These are phyloP conservation scores for Fusarium clavum DNA, from an alignment of 2,329 filamentous ascomycete genomes.

Conservation along the genomic window DNA sequence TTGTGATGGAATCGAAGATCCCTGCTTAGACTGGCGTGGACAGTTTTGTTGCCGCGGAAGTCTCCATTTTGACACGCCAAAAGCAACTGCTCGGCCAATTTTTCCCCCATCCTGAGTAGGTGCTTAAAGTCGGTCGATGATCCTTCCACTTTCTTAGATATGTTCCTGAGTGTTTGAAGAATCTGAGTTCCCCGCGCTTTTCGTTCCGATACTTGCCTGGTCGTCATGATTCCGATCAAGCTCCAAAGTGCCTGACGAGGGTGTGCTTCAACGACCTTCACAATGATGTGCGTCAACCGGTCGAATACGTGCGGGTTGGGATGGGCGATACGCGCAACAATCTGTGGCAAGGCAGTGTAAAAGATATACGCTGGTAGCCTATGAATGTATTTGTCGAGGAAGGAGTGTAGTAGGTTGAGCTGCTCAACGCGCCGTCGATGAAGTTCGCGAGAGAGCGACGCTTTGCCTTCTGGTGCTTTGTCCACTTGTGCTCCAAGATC, in stretches of 20 bases:
- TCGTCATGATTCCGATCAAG: constrained; percentile 86
- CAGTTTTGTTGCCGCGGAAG: constrained; percentile 76
- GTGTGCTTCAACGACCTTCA: constrained; percentile 86
- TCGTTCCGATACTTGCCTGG: constrained; percentile 76
- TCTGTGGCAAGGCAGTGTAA: constrained; percentile 87
- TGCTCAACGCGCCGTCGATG: constrained; percentile 70
- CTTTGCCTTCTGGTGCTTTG: constrained; percentile 67
- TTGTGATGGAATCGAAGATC: constrained; percentile 88
- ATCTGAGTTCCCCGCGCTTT: constrained; percentile 64
- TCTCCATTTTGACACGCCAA: constrained; percentile 80
- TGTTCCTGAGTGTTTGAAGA: constrained; percentile 60
- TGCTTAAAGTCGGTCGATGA: constrained; percentile 71
- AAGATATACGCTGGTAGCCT: constrained; percentile 81
- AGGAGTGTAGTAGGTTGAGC: constrained; percentile 75
- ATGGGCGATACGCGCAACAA: constrained; percentile 96
- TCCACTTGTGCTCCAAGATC: constrained; percentile 85
- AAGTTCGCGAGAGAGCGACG: constrained; percentile 64
- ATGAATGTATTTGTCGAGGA: constrained; percentile 82
- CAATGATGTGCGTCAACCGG: constrained; percentile 80
- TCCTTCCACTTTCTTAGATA: constrained; percentile 64
- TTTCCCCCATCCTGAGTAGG: constrained; percentile 82
- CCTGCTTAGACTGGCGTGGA: constrained; percentile 77
- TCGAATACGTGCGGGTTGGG: constrained; percentile 81
- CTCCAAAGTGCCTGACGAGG: constrained; percentile 94
- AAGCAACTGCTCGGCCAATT: constrained; percentile 84